A percentile compares a stretch with the other conserved stretches of the same genome.
phyloP scores from a whole-genome alignment of 1,284 basidiomycete species.

The Sporisorium scitamineum region DNA sequence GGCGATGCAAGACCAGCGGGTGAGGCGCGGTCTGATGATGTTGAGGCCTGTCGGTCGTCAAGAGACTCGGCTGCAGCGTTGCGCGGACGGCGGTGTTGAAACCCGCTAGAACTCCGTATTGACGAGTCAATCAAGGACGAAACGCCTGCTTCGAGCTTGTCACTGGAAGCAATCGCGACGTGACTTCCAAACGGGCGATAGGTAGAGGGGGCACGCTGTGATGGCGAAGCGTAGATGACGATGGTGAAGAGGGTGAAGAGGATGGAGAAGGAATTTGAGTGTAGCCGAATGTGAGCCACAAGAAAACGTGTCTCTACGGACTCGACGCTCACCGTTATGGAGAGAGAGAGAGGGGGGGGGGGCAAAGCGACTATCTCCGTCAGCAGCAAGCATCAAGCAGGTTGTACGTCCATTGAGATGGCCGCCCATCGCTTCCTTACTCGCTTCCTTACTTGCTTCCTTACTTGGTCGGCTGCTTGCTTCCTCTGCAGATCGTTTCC shows the following conservation, averaged over 20 bases:
- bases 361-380: not conserved
- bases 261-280: not conserved
- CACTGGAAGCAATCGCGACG: not conserved
- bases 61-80: not conserved
- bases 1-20: too few relatives aligned
- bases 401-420: not conserved
- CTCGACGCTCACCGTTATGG: not conserved
- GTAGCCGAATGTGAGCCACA: not conserved
- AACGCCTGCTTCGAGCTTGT: not conserved
- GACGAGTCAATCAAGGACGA: not conserved
- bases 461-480: too few relatives aligned
- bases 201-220: not conserved
- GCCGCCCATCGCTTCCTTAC: too few relatives aligned
- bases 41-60: not conserved
- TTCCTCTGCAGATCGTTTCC: not conserved
- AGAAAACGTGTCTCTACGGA: not conserved
- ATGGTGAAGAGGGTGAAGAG: not conserved
- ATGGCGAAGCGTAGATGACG: constrained; percentile 4
- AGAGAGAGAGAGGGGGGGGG: not conserved
- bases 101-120: not conserved
- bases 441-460: too few relatives aligned
- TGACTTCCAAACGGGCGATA: not conserved
- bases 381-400: not conserved
- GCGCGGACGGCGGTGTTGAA: not conserved
- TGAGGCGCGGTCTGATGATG: too few relatives aligned